Conservation (phyloP, 73 alveolate genomes). For the Paramecium pentaurelia region DNA sequence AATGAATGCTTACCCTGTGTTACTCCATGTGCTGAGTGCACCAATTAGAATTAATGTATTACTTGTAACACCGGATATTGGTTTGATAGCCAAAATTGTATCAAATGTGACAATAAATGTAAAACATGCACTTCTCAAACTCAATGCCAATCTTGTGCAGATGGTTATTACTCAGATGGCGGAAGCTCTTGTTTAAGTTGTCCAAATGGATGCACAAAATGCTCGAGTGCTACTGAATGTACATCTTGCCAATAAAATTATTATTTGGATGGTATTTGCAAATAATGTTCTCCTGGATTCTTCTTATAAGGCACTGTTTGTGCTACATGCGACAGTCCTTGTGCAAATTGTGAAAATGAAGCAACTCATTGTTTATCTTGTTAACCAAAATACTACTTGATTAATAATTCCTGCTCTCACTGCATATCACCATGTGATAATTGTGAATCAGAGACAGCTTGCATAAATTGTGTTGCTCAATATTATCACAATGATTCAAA, state of each 20-base stretch:
- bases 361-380: slow-evolving; percentile 30
- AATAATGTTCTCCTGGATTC: background rate
- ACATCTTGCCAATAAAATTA: background rate
- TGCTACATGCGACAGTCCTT: background rate
- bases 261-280: background rate
- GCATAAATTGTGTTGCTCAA: background rate
- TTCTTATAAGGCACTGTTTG: background rate
- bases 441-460: background rate
- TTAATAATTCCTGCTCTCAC: background rate
- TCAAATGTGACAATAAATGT: background rate
- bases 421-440: background rate
- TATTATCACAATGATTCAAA: background rate
- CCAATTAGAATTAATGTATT: background rate
- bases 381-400: background rate
- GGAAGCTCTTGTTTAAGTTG: background rate
- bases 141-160: background rate
- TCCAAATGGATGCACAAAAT: background rate
- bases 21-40: background rate
- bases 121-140: background rate
- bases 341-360: slow-evolving; percentile 35
- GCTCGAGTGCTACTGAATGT: background rate
- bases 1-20: background rate
- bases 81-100: background rate
- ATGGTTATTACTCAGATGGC: background rate
- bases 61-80: background rate